Base-by-base conservation (phyloP, 1,284 basidiomycete species). In the Somion occarium region DNA sequence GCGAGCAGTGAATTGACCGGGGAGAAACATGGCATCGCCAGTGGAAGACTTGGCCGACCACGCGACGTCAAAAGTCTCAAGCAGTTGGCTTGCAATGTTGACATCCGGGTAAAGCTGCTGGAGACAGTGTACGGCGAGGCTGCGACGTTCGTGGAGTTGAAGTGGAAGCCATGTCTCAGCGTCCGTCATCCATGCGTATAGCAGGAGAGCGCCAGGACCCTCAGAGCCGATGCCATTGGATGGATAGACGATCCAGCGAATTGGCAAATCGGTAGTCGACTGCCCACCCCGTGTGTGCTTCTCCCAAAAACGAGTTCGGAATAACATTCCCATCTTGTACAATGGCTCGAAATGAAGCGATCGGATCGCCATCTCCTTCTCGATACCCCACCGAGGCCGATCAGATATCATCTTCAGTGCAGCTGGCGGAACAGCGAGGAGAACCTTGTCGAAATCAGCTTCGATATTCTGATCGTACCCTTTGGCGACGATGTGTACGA, bases 251-350 rank as follows among this genome's bases (percentile, higher is more conserved):
- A 72, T 61, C 19, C 61, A 64, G 11, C 67, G 62, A 24, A 70
- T 64, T 2, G 68, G 65, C 2, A 70, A 61, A 49, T 73, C 70
- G 1, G 68, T 73, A 18, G 54, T 61, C 4, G 68, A 61, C 51
- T 70, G 69, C 1, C 71, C 70, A 5, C 69, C 70, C 1, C 57
- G 11, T 2, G 63, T 62, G 11, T 55, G 56, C 15, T 53, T 55
- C 43, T 66, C 65, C 71, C 72, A 73, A 61, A 69, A 73, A 20
- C 64, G 53, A 2, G 61, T 61, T 45, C 60, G 63, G 57, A 72
- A 73, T 18, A 63, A 62, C n/a, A 72, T 34, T 2, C 62, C 70
- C 25, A 72, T 59, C 51, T 72, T 72, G 56, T 54, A 61, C 11
- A 62, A 52, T 2, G 63, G 52, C 30, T 64, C 64, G 51, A 64